Percentiles rank a stretch among this genome's conserved stretches.
These are phyloP conservation scores for Fusarium vanettenii DNA, from an alignment of 2,329 filamentous ascomycete species.

Conservation along the genomic window DNA sequence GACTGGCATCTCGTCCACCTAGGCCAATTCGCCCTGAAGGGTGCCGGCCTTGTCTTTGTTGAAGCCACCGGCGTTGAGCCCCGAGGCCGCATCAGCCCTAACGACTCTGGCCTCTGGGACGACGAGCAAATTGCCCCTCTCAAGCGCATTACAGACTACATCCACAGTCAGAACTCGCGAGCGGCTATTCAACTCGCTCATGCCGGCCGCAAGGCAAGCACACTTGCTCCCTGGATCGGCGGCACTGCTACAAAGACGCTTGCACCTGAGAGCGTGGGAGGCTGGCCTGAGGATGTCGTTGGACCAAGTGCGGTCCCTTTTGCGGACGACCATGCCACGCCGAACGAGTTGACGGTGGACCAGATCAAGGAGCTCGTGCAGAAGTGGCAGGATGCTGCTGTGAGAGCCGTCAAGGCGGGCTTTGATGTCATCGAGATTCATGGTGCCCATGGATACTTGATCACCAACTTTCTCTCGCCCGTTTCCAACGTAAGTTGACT, in stretches of 20 bases:
- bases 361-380: slow-evolving; percentile 76
- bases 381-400: slow-evolving; percentile 69
- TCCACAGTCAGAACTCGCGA: slow-evolving; percentile 81
- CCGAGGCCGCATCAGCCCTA: slow-evolving; percentile 84
- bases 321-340: slow-evolving; percentile 68
- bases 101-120: slow-evolving; percentile 84
- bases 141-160: slow-evolving; percentile 78
- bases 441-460: slow-evolving; percentile 73
- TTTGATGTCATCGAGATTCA: slow-evolving; percentile 81
- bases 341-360: slow-evolving; percentile 74
- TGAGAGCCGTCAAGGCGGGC: slow-evolving; percentile 74
- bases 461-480: slow-evolving; percentile 73
- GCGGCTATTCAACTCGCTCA: slow-evolving; percentile 86
- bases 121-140: slow-evolving; percentile 83
- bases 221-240: slow-evolving; percentile 72
- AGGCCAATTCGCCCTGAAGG: slow-evolving; percentile 80
- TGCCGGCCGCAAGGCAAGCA: slow-evolving; percentile 77
- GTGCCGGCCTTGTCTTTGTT: slow-evolving; percentile 78
- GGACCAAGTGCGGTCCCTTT: slow-evolving; percentile 67
- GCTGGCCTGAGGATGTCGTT: slow-evolving; percentile 68
- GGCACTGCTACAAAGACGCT: slow-evolving; percentile 59
- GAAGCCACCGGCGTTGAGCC: slow-evolving; percentile 82
- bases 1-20: slow-evolving; percentile 87
- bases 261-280: slow-evolving; percentile 63
- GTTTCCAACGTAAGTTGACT: slow-evolving; percentile 60